Conservation (phyloP, 305 asterid species). For the Salvia sclarea region DNA sequence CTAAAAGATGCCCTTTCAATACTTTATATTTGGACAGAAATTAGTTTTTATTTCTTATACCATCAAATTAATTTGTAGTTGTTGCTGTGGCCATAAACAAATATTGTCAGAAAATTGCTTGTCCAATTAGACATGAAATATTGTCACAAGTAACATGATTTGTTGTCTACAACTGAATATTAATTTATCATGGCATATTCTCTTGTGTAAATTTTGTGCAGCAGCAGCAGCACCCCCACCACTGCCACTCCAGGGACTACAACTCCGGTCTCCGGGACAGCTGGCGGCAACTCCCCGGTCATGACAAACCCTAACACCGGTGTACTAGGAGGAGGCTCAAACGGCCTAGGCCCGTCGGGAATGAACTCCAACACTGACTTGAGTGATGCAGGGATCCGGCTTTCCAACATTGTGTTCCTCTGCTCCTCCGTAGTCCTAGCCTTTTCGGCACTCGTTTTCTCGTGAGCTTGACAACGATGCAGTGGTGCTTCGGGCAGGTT, state of each 20-base stretch:
- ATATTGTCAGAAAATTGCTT: background rate
- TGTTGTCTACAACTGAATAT: background rate
- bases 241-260: constrained; percentile 33
- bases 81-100: background rate
- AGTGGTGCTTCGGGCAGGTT: constrained; percentile 15
- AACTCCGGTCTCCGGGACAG: constrained; percentile 23
- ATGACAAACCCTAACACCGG: constrained; percentile 54
- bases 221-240: constrained; percentile 24
- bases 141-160: background rate
- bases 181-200: background rate
- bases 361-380: constrained; percentile 51
- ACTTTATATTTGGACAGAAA: background rate
- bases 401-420: constrained; percentile 20
- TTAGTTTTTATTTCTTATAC: background rate
- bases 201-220: background rate
- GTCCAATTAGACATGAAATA: too few relatives aligned
- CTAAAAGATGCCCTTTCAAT: background rate
- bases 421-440: constrained; percentile 31
- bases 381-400: constrained; percentile 40
- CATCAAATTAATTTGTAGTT: background rate
- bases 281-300: constrained; percentile 50
- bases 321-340: constrained; percentile 54
- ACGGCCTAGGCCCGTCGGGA: constrained; percentile 68
- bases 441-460: constrained; percentile 34
- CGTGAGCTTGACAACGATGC: constrained; percentile 35